A percentile compares a stretch with the other conserved stretches of the same genome.
Conservation (phyloP, 1,284 basidiomycete genomes). For the Melampsora larici-populina region DNA sequence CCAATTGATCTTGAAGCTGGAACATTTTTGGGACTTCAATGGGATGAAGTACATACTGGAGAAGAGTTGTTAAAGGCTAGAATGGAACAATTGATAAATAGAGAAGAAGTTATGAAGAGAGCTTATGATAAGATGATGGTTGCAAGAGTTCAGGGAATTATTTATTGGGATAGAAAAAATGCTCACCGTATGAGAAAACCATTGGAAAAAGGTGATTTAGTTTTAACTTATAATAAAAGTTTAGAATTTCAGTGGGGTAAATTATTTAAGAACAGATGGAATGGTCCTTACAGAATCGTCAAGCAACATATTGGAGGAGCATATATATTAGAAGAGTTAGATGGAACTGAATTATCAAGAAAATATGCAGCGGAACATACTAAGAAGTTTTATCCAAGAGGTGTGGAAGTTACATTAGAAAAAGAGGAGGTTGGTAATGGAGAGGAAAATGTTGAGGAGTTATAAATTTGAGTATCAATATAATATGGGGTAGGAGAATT, state of each 20-base stretch:
- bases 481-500: too few relatives aligned
- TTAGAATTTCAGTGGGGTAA: neutral
- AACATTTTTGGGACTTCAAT: slow-evolving; percentile 4
- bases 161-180: slow-evolving; percentile 2
- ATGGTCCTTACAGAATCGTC: slow-evolving; percentile 3
- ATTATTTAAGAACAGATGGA: neutral
- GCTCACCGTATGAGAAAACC: neutral
- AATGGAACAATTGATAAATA: neutral
- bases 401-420: neutral
- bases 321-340: neutral
- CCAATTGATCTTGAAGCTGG: slow-evolving; percentile 4
- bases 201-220: neutral
- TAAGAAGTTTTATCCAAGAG: slow-evolving; percentile 5
- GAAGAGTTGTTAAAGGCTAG: slow-evolving; percentile 10
- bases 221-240: too few relatives aligned
- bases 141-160: neutral
- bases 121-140: neutral
- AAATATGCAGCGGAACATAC: neutral
- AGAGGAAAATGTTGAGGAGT: too few relatives aligned
- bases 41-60: slow-evolving; percentile 1
- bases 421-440: too few relatives aligned
- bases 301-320: too few relatives aligned
- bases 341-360: neutral
- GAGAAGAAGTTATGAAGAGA: neutral
- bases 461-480: too few relatives aligned